A percentile compares a stretch with the other conserved stretches of the same genome.
Evolutionary conservation across 139 green algal genomes (phyloP).

Genomic region (Chlamydomonas schloesseri): DNA sequence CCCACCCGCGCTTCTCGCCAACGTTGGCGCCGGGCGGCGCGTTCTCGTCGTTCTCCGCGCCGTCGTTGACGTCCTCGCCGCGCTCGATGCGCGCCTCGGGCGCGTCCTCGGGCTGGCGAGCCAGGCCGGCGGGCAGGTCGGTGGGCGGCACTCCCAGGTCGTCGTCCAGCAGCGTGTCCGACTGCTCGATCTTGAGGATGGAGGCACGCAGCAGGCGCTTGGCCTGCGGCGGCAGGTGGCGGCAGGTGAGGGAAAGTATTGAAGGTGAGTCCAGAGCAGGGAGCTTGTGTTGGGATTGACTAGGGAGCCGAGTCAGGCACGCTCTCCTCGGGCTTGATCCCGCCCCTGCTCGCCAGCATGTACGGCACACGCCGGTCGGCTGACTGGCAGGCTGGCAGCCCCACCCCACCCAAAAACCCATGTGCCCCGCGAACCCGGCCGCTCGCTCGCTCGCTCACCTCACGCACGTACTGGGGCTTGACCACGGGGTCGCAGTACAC

Average conservation of each 20-base stretch:
- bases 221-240: constrained; percentile 58
- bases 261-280: no score
- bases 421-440: no score
- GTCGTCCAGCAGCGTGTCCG: constrained; percentile 85
- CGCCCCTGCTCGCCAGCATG: no score
- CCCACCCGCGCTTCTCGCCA: constrained; percentile 32
- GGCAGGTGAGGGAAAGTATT: no score
- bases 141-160: neutral
- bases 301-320: no score
- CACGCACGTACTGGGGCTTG: constrained; percentile 61
- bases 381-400: no score
- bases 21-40: neutral
- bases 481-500: constrained; percentile 63
- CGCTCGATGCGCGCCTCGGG: constrained; percentile 42
- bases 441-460: no score
- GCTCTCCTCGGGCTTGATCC: no score
- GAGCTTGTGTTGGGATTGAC: no score
- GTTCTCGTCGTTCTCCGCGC: constrained; percentile 38
- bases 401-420: no score
- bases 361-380: no score
- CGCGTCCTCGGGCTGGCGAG: constrained; percentile 47
- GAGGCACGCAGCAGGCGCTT: constrained; percentile 88
- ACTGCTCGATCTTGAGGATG: constrained; percentile 88
- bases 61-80: neutral
- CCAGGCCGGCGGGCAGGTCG: neutral